Evolutionary conservation across 1,284 basidiomycete species (phyloP).

Genomic region (Irpex sp.): DNA sequence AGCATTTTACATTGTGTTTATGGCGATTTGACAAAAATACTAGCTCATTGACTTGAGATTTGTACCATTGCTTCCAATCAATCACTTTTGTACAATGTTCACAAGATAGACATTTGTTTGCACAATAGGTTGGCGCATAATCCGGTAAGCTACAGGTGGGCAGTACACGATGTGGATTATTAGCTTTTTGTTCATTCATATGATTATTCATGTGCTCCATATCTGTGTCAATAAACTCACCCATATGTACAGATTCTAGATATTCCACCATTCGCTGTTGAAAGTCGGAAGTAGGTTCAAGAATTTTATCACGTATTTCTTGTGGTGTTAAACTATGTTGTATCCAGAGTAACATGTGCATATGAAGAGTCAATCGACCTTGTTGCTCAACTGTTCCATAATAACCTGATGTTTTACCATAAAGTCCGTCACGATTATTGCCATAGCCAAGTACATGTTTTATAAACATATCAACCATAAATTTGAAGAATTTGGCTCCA

Average conservation of each 20-base stretch:
- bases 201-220: too few species aligned
- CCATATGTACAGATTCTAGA: constrained; percentile 11
- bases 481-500: constrained; percentile 16
- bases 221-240: constrained; percentile 17
- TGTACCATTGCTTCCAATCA: too few species aligned
- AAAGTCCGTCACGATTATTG: constrained; percentile 28
- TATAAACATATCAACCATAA: constrained; percentile 4
- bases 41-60: constrained; percentile 21
- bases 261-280: constrained; percentile 27
- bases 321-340: constrained; percentile 19
- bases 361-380: constrained; percentile 40
- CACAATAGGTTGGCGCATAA: too few species aligned
- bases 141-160: too few species aligned
- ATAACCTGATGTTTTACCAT: constrained; percentile 37
- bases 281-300: constrained; percentile 30
- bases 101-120: too few species aligned
- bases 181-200: too few species aligned
- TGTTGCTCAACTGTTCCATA: constrained; percentile 48
- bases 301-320: constrained; percentile 34
- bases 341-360: constrained; percentile 32
- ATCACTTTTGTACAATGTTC: too few species aligned
- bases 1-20: constrained; percentile 13
- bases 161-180: too few species aligned
- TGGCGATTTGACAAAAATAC: constrained; percentile 21
- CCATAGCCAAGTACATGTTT: constrained; percentile 37